Percentiles rank a stretch among this genome's conserved stretches.
Evolutionary conservation across 192 early-diverging fungal genomes (phyloP).

Genomic region (Rhizophagus clarus): DNA sequence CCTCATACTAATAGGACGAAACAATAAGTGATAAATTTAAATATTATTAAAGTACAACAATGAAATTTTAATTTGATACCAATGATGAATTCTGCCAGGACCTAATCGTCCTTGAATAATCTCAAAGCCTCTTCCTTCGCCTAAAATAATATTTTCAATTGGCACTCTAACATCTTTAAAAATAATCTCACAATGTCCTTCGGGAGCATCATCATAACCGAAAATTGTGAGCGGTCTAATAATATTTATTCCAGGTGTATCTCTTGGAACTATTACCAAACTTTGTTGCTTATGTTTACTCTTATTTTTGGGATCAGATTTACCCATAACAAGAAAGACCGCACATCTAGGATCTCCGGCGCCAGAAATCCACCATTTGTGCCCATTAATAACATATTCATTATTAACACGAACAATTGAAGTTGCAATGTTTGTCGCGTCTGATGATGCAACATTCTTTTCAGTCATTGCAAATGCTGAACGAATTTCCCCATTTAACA

Average conservation of each 20-base stretch:
- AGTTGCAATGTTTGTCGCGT: conserved; percentile 96
- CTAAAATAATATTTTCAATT: conserved; percentile 83
- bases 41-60: not conserved
- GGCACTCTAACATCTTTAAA: conserved; percentile 92
- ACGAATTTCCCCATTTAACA: conserved; percentile 89
- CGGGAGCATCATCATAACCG: conserved; percentile 95
- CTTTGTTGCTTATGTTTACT: conserved; percentile 84
- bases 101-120: conserved; percentile 96
- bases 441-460: conserved; percentile 91
- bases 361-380: conserved; percentile 99
- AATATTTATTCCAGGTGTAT: conserved; percentile 80
- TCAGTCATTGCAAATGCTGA: conserved; percentile 99
- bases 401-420: conserved; percentile 68
- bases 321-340: conserved; percentile 93
- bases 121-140: conserved; percentile 98
- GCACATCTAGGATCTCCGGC: conserved; percentile 93
- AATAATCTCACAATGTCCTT: conserved; percentile 93
- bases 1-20: conserved; percentile 66
- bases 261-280: conserved; percentile 85
- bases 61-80: conserved; percentile 39
- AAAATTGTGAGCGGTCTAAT: conserved; percentile 86
- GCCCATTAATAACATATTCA: conserved; percentile 74
- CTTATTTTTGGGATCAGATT: conserved; percentile 68
- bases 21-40: not conserved
- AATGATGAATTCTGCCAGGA: conserved; percentile 98